phyloP scores from a whole-genome alignment of 192 early-diverging fungal genomes.

The Podila clonocystis region DNA sequence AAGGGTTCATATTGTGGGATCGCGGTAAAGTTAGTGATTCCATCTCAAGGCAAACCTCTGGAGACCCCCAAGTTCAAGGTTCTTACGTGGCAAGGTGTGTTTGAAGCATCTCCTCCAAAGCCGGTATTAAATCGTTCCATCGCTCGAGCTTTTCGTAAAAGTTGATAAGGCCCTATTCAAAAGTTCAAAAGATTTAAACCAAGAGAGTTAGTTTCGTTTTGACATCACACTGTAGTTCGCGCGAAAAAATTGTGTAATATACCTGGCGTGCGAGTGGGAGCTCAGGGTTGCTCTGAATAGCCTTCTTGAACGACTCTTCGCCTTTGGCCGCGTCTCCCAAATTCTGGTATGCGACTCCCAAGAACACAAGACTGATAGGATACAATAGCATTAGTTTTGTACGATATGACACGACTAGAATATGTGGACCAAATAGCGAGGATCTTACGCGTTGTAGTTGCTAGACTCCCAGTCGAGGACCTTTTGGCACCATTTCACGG shows the following conservation, averaged over 20 bases:
- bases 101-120: constrained; percentile 52
- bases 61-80: background rate
- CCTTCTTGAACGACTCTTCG: constrained; percentile 64
- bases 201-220: too few species aligned
- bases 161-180: constrained; percentile 59
- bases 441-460: constrained; percentile 65
- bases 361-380: constrained; percentile 60
- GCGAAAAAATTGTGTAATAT: background rate
- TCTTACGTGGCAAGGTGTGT: constrained; percentile 40
- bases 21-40: too few species aligned
- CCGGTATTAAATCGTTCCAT: constrained; percentile 38
- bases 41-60: too few species aligned
- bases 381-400: background rate
- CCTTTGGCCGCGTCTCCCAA: constrained; percentile 65
- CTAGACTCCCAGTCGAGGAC: constrained; percentile 57
- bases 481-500: constrained; percentile 58
- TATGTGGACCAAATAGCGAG: background rate
- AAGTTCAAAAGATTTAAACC: background rate
- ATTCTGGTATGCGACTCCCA: constrained; percentile 75
- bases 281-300: constrained; percentile 64
- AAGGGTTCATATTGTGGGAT: background rate
- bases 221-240: too few species aligned
- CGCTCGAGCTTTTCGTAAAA: constrained; percentile 69
- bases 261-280: constrained; percentile 76
- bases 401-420: too few species aligned